phyloP scores from a whole-genome alignment of 169 alveolate species.

The Eimeria zaria region DNA sequence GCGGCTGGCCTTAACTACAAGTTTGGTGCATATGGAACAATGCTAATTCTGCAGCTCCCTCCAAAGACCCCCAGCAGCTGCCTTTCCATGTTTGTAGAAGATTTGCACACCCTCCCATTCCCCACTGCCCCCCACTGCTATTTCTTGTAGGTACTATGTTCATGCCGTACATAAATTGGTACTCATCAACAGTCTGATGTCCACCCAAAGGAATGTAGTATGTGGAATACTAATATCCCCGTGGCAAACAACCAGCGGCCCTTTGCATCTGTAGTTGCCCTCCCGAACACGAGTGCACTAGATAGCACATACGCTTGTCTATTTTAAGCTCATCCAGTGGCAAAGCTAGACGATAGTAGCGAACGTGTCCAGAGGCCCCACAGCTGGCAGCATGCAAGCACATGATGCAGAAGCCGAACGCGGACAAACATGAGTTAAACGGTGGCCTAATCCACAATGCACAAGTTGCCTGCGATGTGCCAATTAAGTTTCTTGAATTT shows the following conservation, averaged over 20 bases:
- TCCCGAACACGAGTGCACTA: neutral
- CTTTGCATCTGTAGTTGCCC: neutral
- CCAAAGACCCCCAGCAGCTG: neutral
- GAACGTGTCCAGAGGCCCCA: neutral
- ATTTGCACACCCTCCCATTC: neutral
- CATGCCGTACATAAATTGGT: neutral
- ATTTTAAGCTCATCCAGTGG: neutral
- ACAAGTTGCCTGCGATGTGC: slow-evolving; percentile 3
- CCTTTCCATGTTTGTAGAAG: neutral
- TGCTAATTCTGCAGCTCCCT: neutral
- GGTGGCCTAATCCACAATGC: neutral
- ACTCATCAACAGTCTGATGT: neutral
- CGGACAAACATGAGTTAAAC: neutral
- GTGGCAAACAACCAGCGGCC: neutral
- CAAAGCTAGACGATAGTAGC: neutral
- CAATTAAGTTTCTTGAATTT: neutral
- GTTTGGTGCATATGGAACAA: neutral
- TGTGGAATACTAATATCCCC: neutral
- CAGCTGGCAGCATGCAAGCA: neutral
- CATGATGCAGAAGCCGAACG: neutral
- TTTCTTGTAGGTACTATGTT: neutral
- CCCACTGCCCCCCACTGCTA: neutral
- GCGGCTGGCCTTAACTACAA: neutral
- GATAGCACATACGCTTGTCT: neutral
- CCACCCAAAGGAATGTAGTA: neutral